Evolutionary conservation across 108 stramenopile species (phyloP), one percentile per base, ranked within the genome.

Genomic region (Fragilariopsis cylindrus): DNA sequence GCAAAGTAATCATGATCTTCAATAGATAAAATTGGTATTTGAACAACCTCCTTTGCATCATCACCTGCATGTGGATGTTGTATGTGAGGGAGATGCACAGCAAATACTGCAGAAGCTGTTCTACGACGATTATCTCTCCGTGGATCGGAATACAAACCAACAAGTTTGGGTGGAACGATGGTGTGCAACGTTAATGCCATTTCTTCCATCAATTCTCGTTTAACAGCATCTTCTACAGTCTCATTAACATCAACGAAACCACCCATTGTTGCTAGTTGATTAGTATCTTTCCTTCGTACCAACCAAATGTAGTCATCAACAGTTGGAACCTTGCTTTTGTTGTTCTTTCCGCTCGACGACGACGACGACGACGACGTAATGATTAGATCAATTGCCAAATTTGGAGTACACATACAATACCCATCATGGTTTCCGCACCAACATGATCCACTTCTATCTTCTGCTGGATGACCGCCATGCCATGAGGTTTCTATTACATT

Each of bases 381-480:
- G 18, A 96, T 79, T 57, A 90, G 72, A 72, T 97, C 96, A 65
- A 97, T 84, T 15, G 93, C 90, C 54, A 95, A 43, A 53, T 86
- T 85, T 19, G 96, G 96, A 15, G 94, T 93, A 70, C 96, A 97
- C 88, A 91, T 82, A 63, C 93, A 94, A 73, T 92, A 94, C 21
- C 72, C 69, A 75, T 91, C 88, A 4, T 76, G 80, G 13, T 39
- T 53, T 52, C 87, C 81, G 60, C 93, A 94, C 85, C 86, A 92
- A 73, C 91, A 94, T 3, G 86, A 84, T 71, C 93, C 91, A 50
- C 78, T 41, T 55, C 77, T 76, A 8, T 71, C 47, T 43, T 76
- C 64, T n/a, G 70, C 48, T 2, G 87, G 87, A 73, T 87, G 87
- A 1, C 87, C 87, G 8, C 87, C 87, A 65, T 87, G 74, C 84